Percentiles rank a stretch among this genome's conserved stretches.
Evolutionary conservation across 2,329 filamentous ascomycete genomes (phyloP).

Genomic region (Eurotiales sp.): DNA sequence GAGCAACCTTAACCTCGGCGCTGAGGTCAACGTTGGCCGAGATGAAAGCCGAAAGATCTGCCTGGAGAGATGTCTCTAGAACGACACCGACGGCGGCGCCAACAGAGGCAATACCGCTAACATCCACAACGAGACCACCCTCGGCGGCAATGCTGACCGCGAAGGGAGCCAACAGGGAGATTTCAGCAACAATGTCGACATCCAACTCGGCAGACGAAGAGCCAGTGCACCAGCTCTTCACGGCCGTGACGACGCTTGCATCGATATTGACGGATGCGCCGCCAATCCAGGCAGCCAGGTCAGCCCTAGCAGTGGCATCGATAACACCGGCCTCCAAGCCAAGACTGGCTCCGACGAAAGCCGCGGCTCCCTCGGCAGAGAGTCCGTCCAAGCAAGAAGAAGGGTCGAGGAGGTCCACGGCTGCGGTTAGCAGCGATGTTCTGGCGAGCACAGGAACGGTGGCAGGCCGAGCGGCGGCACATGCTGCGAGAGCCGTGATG

Average conservation of each 20-base stretch:
- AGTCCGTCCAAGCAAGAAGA: slow-evolving; percentile 24
- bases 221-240: slow-evolving; percentile 32
- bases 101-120: slow-evolving; percentile 33
- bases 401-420: slow-evolving; percentile 16
- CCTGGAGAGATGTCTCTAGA: slow-evolving; percentile 27
- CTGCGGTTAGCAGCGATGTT: slow-evolving; percentile 21
- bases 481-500: slow-evolving; percentile 13
- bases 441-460: slow-evolving; percentile 10
- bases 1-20: slow-evolving; percentile 29
- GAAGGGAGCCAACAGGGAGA: slow-evolving; percentile 32
- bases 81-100: slow-evolving; percentile 27
- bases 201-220: slow-evolving; percentile 21
- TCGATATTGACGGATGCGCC: slow-evolving; percentile 23
- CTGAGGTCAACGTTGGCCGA: slow-evolving; percentile 22
- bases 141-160: slow-evolving; percentile 33
- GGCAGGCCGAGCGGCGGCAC: slow-evolving; percentile 11
- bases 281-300: slow-evolving; percentile 29
- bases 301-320: slow-evolving; percentile 24
- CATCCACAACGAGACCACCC: slow-evolving; percentile 32
- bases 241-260: slow-evolving; percentile 24
- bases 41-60: slow-evolving; percentile 28
- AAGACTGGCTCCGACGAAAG: slow-evolving; percentile 32
- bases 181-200: slow-evolving; percentile 26
- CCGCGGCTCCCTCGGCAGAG: slow-evolving; percentile 31
- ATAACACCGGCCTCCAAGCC: slow-evolving; percentile 30